phyloP scores from a whole-genome alignment of 345 rosid genomes.

The Salix purpurea region DNA sequence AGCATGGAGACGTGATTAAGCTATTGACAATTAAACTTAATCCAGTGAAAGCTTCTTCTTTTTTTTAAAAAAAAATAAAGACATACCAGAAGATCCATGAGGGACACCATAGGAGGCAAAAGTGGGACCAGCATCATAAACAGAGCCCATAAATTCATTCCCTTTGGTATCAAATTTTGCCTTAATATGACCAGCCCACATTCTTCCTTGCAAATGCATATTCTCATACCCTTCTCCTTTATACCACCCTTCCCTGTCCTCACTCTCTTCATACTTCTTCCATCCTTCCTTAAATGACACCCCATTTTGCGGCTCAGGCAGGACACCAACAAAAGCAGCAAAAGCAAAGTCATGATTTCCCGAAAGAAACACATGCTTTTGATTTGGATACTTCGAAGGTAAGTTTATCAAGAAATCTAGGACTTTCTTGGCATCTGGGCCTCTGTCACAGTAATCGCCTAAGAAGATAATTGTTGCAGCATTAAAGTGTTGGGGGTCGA shows the following conservation, averaged over 20 bases:
- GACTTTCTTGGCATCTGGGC: slow-evolving; percentile 58
- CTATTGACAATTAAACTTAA: background rate
- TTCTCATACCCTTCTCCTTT: slow-evolving; percentile 52
- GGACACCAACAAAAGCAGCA: slow-evolving; percentile 51
- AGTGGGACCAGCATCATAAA: slow-evolving; percentile 72
- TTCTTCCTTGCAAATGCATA: slow-evolving; percentile 73
- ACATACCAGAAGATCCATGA: slow-evolving; percentile 83
- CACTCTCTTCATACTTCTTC: slow-evolving; percentile 48
- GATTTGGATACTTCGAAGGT: slow-evolving; percentile 46
- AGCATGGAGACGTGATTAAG: background rate
- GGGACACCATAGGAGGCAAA: slow-evolving; percentile 69
- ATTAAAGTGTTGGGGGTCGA: slow-evolving; percentile 43
- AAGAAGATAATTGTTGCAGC: slow-evolving; percentile 70
- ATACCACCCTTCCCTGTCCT: slow-evolving; percentile 81
- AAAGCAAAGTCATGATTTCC: slow-evolving; percentile 81
- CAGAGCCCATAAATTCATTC: slow-evolving; percentile 50
- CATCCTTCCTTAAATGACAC: slow-evolving; percentile 51
- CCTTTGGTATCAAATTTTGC: slow-evolving; percentile 45
- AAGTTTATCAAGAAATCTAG: slow-evolving; percentile 56
- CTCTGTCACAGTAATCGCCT: slow-evolving; percentile 93
- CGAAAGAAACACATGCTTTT: slow-evolving; percentile 55
- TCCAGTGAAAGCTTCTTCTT: background rate
- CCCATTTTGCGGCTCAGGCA: slow-evolving; percentile 51
- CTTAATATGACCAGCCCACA: slow-evolving; percentile 63
- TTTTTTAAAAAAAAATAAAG: background rate